Conservation (phyloP, 2,329 filamentous ascomycete species). For the Penicillium capsulatum region DNA sequence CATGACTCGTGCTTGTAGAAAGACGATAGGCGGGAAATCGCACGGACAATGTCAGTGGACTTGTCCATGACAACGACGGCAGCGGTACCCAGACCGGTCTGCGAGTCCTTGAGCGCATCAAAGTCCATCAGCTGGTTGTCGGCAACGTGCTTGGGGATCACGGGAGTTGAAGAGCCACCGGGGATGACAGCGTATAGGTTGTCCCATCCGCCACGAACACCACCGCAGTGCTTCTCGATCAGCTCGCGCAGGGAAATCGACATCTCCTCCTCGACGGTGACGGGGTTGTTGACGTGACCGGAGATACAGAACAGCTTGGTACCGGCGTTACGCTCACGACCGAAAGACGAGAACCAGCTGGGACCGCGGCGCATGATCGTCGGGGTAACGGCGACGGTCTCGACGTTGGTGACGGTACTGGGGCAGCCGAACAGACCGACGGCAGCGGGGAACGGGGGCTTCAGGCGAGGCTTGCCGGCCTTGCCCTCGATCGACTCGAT, state of each 20-base stretch:
- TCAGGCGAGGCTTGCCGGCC: conserved; percentile 95
- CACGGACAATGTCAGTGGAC: conserved; percentile 89
- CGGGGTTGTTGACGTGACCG: conserved; percentile 97
- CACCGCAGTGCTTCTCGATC: conserved; percentile 97
- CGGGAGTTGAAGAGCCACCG: conserved; percentile 92
- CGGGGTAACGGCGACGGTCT: conserved; percentile 91
- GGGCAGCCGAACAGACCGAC: conserved; percentile 98
- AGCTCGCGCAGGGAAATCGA: conserved; percentile 92
- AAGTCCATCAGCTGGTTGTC: conserved; percentile 99
- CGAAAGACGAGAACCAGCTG: conserved; percentile 89
- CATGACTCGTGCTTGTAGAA: conserved; percentile 99
- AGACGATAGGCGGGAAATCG: conserved; percentile 85
- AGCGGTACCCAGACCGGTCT: conserved; percentile 93
- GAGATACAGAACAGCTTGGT: conserved; percentile 99
- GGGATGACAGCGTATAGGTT: conserved; percentile 94
- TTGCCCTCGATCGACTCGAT: conserved; percentile 99
- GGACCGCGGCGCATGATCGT: conserved; percentile 92
- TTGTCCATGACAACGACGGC: conserved; percentile 99
- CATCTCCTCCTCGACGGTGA: conserved; percentile 99
- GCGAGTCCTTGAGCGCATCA: conserved; percentile 94
- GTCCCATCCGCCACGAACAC: conserved; percentile 95
- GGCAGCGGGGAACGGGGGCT: conserved; percentile 96
- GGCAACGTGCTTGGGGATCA: conserved; percentile 83
- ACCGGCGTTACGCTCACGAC: conserved; percentile 91
- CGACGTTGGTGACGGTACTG: conserved; percentile 95